Conservation (phyloP, 2,329 filamentous ascomycete genomes). For the Aspergillus fischeri region DNA sequence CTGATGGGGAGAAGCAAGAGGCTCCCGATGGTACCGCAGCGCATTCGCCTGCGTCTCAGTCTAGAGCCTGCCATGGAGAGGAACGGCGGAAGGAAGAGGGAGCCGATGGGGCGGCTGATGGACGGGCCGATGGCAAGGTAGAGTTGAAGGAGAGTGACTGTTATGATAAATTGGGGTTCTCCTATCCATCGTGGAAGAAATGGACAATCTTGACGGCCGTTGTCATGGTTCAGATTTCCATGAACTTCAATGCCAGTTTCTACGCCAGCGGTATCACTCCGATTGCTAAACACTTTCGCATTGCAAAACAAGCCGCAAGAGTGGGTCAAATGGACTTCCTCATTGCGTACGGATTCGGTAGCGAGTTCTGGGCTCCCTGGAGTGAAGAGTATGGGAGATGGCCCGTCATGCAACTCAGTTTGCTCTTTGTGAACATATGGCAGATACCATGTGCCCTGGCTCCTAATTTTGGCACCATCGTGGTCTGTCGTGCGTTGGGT, state of each 20-base stretch:
- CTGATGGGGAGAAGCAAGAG: neutral
- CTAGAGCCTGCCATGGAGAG: neutral
- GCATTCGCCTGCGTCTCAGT: neutral
- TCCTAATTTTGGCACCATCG: slow-evolving; percentile 65
- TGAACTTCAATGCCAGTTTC: slow-evolving; percentile 74
- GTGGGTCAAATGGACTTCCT: slow-evolving; percentile 74
- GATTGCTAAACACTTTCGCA: slow-evolving; percentile 63
- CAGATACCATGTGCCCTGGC: slow-evolving; percentile 69
- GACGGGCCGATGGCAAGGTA: slow-evolving; percentile 20
- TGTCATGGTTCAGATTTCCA: slow-evolving; percentile 69
- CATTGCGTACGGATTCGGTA: slow-evolving; percentile 76
- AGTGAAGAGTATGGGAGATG: slow-evolving; percentile 78
- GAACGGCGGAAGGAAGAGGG: neutral
- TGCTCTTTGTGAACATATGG: slow-evolving; percentile 74
- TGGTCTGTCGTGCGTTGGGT: slow-evolving; percentile 64
- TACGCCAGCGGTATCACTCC: slow-evolving; percentile 66
- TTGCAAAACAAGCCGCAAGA: slow-evolving; percentile 65
- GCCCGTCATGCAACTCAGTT: slow-evolving; percentile 67
- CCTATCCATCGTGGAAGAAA: slow-evolving; percentile 58
- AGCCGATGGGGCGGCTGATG: neutral
- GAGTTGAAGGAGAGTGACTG: slow-evolving; percentile 54
- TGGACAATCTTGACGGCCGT: slow-evolving; percentile 69
- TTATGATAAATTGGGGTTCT: slow-evolving; percentile 60
- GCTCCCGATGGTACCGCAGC: neutral
- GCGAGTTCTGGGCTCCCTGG: slow-evolving; percentile 84